Conservation (phyloP, 306 rosid genomes). For the Malus sieversii region DNA sequence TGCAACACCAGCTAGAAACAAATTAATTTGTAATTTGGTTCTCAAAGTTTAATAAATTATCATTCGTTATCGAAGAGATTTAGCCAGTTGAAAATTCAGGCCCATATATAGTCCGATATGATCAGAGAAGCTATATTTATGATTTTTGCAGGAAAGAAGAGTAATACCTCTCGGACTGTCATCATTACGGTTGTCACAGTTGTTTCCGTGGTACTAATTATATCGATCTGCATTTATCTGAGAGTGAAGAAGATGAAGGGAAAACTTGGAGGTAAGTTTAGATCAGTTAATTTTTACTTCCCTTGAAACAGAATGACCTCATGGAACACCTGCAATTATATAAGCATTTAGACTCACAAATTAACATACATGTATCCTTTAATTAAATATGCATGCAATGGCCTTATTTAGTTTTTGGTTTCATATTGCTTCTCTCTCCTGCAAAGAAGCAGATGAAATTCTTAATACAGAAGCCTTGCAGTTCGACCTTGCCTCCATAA, state of each 20-base stretch:
- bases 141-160: background rate
- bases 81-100: background rate
- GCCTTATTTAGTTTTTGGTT: background rate
- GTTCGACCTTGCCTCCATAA: constrained; percentile 1
- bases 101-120: background rate
- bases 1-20: background rate
- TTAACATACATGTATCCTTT: too few relatives aligned
- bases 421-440: background rate
- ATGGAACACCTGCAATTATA: background rate
- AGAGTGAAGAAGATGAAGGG: background rate
- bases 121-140: background rate
- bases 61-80: background rate
- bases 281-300: background rate
- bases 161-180: background rate
- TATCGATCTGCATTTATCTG: background rate
- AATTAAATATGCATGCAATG: background rate
- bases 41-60: background rate
- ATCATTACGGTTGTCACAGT: constrained; percentile 1
- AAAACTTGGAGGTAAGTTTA: constrained; percentile 2
- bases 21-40: background rate
- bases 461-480: constrained; percentile 7
- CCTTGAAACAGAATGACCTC: background rate
- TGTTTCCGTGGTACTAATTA: background rate
- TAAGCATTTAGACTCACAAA: background rate
- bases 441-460: constrained; percentile 4